Evolutionary conservation across 352 stramenopile genomes (phyloP).

Genomic region (Thraustochytrium sp.): DNA sequence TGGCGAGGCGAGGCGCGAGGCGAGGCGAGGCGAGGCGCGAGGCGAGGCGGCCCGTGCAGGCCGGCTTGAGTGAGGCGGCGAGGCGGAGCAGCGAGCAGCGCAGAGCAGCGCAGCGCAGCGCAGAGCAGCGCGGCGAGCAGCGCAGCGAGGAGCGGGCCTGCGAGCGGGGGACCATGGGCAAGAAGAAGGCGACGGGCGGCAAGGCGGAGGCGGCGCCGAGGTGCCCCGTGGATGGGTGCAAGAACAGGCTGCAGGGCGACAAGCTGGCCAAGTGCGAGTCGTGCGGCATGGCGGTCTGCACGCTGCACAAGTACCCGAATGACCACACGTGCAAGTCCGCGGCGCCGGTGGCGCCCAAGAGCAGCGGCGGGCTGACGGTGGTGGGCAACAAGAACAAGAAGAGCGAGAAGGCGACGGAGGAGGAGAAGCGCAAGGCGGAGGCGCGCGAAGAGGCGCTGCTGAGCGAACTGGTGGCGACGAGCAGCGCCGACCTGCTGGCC

Average conservation of each 20-base stretch:
- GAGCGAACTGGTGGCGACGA: neutral
- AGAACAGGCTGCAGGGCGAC: neutral
- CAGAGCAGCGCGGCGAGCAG: too few species aligned
- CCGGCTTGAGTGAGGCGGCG: too few species aligned
- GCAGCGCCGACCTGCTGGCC: conserved; percentile 16
- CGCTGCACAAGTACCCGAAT: conserved; percentile 10
- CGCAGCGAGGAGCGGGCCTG: too few species aligned
- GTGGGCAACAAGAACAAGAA: conserved; percentile 14
- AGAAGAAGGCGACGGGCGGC: conserved; percentile 31
- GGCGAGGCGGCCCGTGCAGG: too few species aligned
- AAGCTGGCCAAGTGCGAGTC: neutral
- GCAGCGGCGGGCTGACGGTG: neutral
- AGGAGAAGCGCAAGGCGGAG: conserved; percentile 2
- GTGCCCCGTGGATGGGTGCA: conserved; percentile 10
- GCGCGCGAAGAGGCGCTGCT: conserved; percentile 8
- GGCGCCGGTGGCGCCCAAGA: neutral
- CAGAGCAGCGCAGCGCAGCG: too few species aligned
- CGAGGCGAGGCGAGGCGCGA: too few species aligned
- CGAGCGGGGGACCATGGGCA: too few species aligned
- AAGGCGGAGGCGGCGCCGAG: neutral
- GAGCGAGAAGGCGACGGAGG: neutral
- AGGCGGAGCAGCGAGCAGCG: too few species aligned
- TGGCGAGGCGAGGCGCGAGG: too few species aligned
- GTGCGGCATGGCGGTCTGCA: neutral
- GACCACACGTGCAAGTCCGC: conserved; percentile 28